Evolutionary conservation across 1,139 yeast genomes (phyloP).

Genomic region (Fermentozyma sake): DNA sequence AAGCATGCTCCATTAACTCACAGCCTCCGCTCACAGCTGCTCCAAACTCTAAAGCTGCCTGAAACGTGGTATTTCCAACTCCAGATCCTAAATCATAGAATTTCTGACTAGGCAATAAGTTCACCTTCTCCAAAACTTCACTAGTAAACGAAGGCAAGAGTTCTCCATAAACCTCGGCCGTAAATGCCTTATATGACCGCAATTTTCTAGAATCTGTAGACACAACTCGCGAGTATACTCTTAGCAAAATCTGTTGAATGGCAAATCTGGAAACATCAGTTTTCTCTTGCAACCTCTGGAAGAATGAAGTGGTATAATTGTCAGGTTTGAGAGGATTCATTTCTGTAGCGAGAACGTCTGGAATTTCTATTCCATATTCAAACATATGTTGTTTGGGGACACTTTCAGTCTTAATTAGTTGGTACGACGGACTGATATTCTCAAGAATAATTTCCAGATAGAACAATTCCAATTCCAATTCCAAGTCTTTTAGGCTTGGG

Average conservation of each 20-base stretch:
- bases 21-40: constrained; percentile 77
- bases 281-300: constrained; percentile 26
- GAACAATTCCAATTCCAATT: constrained; percentile 20
- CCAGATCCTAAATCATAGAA: constrained; percentile 92
- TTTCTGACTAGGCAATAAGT: constrained; percentile 46
- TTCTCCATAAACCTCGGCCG: constrained; percentile 91
- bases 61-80: constrained; percentile 87
- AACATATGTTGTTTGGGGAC: neutral
- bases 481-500: constrained; percentile 19
- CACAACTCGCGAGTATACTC: constrained; percentile 72
- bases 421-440: constrained; percentile 11
- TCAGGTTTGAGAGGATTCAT: constrained; percentile 14
- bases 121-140: constrained; percentile 62
- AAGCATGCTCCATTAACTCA: constrained; percentile 84
- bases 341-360: constrained; percentile 3
- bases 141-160: constrained; percentile 74
- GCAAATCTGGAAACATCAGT: constrained; percentile 50
- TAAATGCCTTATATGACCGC: constrained; percentile 75
- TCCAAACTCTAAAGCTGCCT: constrained; percentile 85
- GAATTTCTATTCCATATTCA: constrained; percentile 4
- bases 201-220: constrained; percentile 67
- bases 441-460: constrained; percentile 20
- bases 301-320: constrained; percentile 24
- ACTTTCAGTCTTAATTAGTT: neutral
- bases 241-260: constrained; percentile 64